A percentile compares a stretch with the other conserved stretches of the same genome.
phyloP scores from a whole-genome alignment of 805 yeast species.

The Wickerhamiella parazyma region DNA sequence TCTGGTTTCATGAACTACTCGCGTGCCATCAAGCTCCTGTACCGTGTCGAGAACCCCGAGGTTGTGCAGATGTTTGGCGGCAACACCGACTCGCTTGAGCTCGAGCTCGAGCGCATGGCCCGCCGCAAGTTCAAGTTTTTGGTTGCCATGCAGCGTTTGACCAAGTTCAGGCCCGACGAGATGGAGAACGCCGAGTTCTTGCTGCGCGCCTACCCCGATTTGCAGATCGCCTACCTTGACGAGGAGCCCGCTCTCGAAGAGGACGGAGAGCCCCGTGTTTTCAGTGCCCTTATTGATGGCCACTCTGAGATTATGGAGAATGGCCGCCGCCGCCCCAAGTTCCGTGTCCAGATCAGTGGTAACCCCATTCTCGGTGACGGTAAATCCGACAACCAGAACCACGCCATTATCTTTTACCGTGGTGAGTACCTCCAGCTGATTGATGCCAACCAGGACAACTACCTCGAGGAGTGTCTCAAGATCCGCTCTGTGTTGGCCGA shows the following conservation, averaged over 20 bases:
- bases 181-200: slow-evolving; percentile 52
- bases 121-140: slow-evolving; percentile 66
- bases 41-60: slow-evolving; percentile 91
- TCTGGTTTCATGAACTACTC: slow-evolving; percentile 98
- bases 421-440: slow-evolving; percentile 92
- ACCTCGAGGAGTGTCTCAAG: slow-evolving; percentile 85
- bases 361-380: slow-evolving; percentile 96
- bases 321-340: slow-evolving; percentile 46
- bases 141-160: slow-evolving; percentile 78
- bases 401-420: slow-evolving; percentile 70
- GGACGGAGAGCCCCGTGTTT: slow-evolving; percentile 37
- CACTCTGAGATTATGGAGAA: slow-evolving; percentile 42
- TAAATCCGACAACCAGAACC: slow-evolving; percentile 89
- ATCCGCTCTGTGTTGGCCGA: slow-evolving; percentile 78
- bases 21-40: slow-evolving; percentile 83
- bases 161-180: slow-evolving; percentile 52
- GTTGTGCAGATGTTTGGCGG: slow-evolving; percentile 98
- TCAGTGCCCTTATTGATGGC: slow-evolving; percentile 59
- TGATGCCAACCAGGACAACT: slow-evolving; percentile 95
- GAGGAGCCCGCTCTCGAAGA: slow-evolving; percentile 55
- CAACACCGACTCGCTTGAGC: slow-evolving; percentile 89
- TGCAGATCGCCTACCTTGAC: slow-evolving; percentile 77
- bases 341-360: slow-evolving; percentile 68
- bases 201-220: slow-evolving; percentile 58
- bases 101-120: slow-evolving; percentile 80